phyloP scores from a whole-genome alignment of 345 rosid genomes.

The Arabis hirsuta region DNA sequence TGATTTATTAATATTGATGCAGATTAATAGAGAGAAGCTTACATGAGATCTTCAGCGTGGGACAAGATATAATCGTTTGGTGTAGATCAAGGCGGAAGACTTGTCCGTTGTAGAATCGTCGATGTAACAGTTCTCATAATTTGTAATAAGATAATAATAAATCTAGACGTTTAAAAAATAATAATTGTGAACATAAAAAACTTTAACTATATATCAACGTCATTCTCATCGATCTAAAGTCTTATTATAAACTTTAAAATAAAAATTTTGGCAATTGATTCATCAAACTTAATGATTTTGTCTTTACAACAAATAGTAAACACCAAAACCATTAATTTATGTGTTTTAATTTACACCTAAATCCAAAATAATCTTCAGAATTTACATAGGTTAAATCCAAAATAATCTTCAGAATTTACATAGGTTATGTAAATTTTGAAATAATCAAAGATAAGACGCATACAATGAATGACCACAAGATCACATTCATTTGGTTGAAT shows the following conservation, averaged over 20 bases:
- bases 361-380: neutral
- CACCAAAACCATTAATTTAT: neutral
- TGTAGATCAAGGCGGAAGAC: too few species aligned
- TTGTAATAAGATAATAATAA: too few species aligned
- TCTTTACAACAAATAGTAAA: neutral
- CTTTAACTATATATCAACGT: constrained; percentile 14
- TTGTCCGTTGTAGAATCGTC: too few species aligned
- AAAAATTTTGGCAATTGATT: constrained; percentile 16
- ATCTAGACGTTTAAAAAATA: too few species aligned
- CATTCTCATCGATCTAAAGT: constrained; percentile 7
- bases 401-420: neutral
- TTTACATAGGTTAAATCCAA: neutral
- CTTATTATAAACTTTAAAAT: constrained; percentile 6
- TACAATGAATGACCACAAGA: neutral
- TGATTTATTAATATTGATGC: too few species aligned
- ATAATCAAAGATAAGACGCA: neutral
- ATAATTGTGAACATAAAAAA: constrained; percentile 5
- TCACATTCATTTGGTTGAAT: neutral
- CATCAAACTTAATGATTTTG: neutral
- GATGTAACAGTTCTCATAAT: too few species aligned
- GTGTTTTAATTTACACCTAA: neutral
- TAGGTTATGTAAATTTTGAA: neutral
- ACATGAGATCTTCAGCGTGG: too few species aligned
- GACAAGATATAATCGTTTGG: too few species aligned
- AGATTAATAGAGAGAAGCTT: too few species aligned